Conservation (phyloP, 306 rosid genomes). For the Dryas alaskensis region DNA sequence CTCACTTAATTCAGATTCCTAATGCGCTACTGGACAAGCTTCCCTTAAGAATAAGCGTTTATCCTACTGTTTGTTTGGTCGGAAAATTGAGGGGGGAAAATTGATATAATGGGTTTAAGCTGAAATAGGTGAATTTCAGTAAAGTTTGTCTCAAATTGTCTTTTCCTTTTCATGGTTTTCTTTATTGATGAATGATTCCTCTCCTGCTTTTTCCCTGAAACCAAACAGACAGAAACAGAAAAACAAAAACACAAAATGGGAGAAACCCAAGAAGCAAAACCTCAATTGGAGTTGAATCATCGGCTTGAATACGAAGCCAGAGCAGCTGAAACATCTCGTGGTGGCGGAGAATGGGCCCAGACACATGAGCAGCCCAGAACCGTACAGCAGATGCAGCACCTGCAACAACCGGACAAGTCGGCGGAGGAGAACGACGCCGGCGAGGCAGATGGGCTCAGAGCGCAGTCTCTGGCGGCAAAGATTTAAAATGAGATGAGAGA, state of each 20-base stretch:
- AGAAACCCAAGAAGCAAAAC: conserved; percentile 25
- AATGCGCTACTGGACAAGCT: not conserved
- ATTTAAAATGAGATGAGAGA: not conserved
- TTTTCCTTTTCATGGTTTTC: not conserved
- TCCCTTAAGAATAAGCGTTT: not conserved
- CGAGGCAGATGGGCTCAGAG: conserved; percentile 36
- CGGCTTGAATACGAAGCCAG: conserved; percentile 44
- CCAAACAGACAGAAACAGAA: not conserved
- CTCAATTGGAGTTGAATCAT: conserved; percentile 61
- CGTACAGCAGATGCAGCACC: conserved; percentile 48
- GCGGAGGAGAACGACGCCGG: conserved; percentile 47
- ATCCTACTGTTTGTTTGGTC: not conserved
- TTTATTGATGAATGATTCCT: not conserved
- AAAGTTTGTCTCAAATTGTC: not conserved
- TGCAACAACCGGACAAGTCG: conserved; percentile 59
- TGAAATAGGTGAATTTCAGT: no score
- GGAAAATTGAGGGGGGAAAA: not conserved
- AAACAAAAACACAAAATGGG: not conserved
- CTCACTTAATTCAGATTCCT: not conserved
- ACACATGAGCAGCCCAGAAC: conserved; percentile 72
- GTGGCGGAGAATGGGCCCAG: no score
- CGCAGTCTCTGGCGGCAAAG: conserved; percentile 43
- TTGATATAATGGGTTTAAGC: not conserved
- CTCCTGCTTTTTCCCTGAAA: conserved; percentile 15
- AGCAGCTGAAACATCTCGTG: conserved; percentile 44